Evolutionary conservation across 2,329 filamentous ascomycete genomes (phyloP).

Genomic region (Zasmidium citrigriseum): DNA sequence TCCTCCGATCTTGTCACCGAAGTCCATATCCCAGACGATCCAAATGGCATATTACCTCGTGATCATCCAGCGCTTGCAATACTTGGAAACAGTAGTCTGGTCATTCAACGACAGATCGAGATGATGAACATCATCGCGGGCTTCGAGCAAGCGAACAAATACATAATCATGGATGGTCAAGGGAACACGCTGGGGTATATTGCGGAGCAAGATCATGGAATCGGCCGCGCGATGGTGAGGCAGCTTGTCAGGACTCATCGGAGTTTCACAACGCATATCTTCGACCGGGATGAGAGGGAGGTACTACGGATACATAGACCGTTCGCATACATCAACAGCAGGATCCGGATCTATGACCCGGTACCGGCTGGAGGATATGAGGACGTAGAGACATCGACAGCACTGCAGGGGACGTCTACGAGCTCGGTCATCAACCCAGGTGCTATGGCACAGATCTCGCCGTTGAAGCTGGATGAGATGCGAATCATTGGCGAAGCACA

Average conservation of each 20-base stretch:
- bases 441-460: slow-evolving; percentile 53
- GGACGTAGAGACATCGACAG: slow-evolving; percentile 34
- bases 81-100: slow-evolving; percentile 61
- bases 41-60: slow-evolving; percentile 58
- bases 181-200: slow-evolving; percentile 66
- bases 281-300: slow-evolving; percentile 62
- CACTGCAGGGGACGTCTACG: slow-evolving; percentile 47
- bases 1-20: slow-evolving; percentile 56
- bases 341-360: slow-evolving; percentile 59
- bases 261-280: slow-evolving; percentile 66
- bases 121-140: slow-evolving; percentile 67
- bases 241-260: slow-evolving; percentile 65
- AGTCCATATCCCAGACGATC: slow-evolving; percentile 63
- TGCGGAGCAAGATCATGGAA: slow-evolving; percentile 62
- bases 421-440: slow-evolving; percentile 46
- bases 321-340: slow-evolving; percentile 64
- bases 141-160: slow-evolving; percentile 67
- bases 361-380: slow-evolving; percentile 42
- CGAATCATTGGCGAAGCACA: slow-evolving; percentile 64
- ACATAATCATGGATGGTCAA: slow-evolving; percentile 65
- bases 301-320: slow-evolving; percentile 64
- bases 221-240: slow-evolving; percentile 57
- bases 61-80: slow-evolving; percentile 60
- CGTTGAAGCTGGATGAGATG: slow-evolving; percentile 58
- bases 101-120: slow-evolving; percentile 64